Conservation (phyloP, 2,329 filamentous ascomycete genomes). For the Fusarium sp. region DNA sequence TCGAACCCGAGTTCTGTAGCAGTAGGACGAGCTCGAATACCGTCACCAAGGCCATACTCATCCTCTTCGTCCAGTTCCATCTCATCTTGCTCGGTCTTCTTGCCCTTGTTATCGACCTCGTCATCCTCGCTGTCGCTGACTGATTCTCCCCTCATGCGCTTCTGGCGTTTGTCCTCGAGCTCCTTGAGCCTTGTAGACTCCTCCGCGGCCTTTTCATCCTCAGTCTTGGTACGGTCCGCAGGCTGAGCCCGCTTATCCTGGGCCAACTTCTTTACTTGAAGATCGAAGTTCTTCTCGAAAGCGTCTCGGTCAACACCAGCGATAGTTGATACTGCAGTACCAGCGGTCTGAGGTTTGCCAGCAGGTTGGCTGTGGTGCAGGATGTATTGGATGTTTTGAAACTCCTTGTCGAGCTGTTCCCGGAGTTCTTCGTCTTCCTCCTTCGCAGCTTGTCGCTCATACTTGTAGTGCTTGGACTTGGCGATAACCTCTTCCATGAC, state of each 20-base stretch:
- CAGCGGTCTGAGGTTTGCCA: slow-evolving; percentile 50
- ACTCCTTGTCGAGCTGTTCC: slow-evolving; percentile 85
- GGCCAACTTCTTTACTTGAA: slow-evolving; percentile 83
- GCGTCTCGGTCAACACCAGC: slow-evolving; percentile 73
- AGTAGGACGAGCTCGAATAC: slow-evolving; percentile 69
- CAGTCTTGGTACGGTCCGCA: slow-evolving; percentile 89
- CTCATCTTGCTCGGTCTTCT: slow-evolving; percentile 55
- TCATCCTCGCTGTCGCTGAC: slow-evolving; percentile 74
- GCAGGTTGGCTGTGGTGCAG: slow-evolving; percentile 67
- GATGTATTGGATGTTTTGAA: slow-evolving; percentile 80
- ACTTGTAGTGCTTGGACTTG: slow-evolving; percentile 96
- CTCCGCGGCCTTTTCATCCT: slow-evolving; percentile 84
- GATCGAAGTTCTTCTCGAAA: slow-evolving; percentile 89
- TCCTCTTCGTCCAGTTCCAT: slow-evolving; percentile 61
- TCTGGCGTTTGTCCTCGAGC: slow-evolving; percentile 84
- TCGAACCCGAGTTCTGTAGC: slow-evolving; percentile 79
- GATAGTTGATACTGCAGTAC: slow-evolving; percentile 51
- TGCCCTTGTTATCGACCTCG: slow-evolving; percentile 58
- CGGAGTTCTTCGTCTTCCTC: slow-evolving; percentile 93
- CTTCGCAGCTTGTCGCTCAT: slow-evolving; percentile 90
- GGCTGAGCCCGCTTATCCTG: slow-evolving; percentile 88
- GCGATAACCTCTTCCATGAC: slow-evolving; percentile 98
- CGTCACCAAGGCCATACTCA: slow-evolving; percentile 71
- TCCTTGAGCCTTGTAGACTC: slow-evolving; percentile 82
- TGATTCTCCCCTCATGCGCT: slow-evolving; percentile 89